Evolutionary conservation across 345 rosid genomes (phyloP).

Genomic region (Populus nigra): DNA sequence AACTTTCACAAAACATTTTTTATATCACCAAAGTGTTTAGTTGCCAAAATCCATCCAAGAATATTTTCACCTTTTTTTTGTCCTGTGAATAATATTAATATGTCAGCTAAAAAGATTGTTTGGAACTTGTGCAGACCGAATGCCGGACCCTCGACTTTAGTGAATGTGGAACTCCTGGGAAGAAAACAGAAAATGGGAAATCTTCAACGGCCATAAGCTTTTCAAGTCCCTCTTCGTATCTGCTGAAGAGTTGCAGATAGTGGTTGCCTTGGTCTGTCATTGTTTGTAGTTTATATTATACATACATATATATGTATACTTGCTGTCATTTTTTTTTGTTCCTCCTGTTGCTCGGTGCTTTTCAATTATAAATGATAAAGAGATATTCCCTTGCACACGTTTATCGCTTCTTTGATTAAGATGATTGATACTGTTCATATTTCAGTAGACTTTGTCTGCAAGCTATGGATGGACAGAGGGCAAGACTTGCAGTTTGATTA

Average conservation of each 20-base stretch:
- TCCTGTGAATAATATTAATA: not conserved
- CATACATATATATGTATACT: conserved; percentile 9
- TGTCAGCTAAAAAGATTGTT: conserved; percentile 5
- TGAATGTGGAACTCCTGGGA: conserved; percentile 84
- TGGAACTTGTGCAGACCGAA: conserved; percentile 55
- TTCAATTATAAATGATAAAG: conserved; percentile 15
- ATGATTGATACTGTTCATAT: not conserved
- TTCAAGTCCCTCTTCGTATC: conserved; percentile 74
- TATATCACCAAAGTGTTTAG: not conserved
- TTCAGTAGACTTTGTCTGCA: no score
- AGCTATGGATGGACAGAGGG: not conserved
- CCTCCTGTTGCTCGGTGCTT: conserved; percentile 7
- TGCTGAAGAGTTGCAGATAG: conserved; percentile 85
- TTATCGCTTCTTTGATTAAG: not conserved
- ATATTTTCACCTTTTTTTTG: not conserved
- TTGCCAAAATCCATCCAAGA: not conserved
- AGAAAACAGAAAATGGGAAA: conserved; percentile 46
- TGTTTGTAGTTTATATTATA: conserved; percentile 21
- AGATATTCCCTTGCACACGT: not conserved
- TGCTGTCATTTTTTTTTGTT: not conserved
- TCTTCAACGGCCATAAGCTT: conserved; percentile 35
- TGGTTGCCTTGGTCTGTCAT: conserved; percentile 6
- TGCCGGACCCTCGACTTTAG: conserved; percentile 85
- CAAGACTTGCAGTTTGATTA: not conserved
- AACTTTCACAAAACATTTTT: not conserved